phyloP scores from a whole-genome alignment of 2,329 filamentous ascomycete genomes.

The Orbilia quercus region DNA sequence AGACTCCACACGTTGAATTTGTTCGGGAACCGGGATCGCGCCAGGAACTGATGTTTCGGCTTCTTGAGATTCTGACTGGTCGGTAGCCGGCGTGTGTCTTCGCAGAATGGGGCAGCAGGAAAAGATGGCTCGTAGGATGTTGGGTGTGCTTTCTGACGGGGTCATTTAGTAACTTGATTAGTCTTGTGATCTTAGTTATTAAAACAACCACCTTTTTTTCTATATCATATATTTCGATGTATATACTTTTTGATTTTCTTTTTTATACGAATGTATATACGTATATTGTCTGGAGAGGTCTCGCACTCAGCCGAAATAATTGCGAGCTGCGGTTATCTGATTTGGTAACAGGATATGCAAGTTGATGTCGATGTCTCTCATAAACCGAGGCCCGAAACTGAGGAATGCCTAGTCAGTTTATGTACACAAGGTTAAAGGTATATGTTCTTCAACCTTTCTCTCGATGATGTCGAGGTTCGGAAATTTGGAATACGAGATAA shows the following conservation, averaged over 20 bases:
- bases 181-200: conserved; percentile 4
- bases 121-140: conserved; percentile 1
- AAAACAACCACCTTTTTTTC: too few species aligned
- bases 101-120: conserved; percentile 12
- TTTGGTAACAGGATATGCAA: background rate
- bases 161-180: conserved; percentile 17
- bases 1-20: conserved; percentile 1
- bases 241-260: too few species aligned
- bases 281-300: too few species aligned
- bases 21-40: background rate
- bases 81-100: background rate
- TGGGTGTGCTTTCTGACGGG: background rate
- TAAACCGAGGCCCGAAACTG: background rate
- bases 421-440: too few species aligned
- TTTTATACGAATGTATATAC: too few species aligned
- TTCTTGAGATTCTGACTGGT: background rate
- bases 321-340: too few species aligned
- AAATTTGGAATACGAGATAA: too few species aligned
- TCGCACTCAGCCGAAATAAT: background rate
- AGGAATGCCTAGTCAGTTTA: background rate
- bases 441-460: too few species aligned
- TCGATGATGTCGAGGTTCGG: too few species aligned
- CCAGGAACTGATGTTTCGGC: background rate
- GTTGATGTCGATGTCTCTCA: conserved; percentile 4
- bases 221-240: too few species aligned